Evolutionary conservation across 805 yeast species (phyloP), one percentile per base, ranked within the genome.

Genomic region (Candida nanaspora): DNA sequence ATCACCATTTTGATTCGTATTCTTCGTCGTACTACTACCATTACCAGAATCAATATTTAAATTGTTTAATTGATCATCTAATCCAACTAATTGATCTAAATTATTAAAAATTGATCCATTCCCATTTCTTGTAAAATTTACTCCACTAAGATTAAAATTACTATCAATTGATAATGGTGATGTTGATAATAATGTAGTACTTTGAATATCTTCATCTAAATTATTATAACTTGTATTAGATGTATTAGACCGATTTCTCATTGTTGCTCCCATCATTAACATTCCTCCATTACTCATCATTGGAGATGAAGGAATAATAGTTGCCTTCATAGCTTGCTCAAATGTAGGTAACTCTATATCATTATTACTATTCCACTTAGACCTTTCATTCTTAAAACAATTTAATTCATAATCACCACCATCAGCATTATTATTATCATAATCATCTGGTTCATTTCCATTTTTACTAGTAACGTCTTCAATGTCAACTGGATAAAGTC

Each of bases 291-390:
- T 23, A 8, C 27, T 31, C 51, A 61, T 58, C 55, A 46, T 52
- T 13, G 78, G 75, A 0, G 82, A 74, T 0, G 72, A 62, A 6
- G 74, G 72, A 11, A 31, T 18, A 6, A 31, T 5, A 16, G 34
- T 31, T 16, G 51, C 58, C 10, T 70, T 56, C n/a, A 65, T 65
- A 0, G 86, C 87, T 49, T 81, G 81, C 51, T 80, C 84, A 56
- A 81, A 81, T 0, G 81, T 65, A 0, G 88, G 88, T 21, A 77
- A 19, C 3, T 19, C 16, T 6, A 8, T 31, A 4, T 18, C 34
- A 8, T 31, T 10, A 11, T 8, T 11, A 8, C 27, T 23, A 23
- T 23, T 23, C 7, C 11, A 25, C 15, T 21, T 22, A 23, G 37
- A 25, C 20, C 6, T 28, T 6, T 13, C 25, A 21, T 20, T 16